phyloP scores from a whole-genome alignment of 306 rosid genomes.

The Calophaca sinica region DNA sequence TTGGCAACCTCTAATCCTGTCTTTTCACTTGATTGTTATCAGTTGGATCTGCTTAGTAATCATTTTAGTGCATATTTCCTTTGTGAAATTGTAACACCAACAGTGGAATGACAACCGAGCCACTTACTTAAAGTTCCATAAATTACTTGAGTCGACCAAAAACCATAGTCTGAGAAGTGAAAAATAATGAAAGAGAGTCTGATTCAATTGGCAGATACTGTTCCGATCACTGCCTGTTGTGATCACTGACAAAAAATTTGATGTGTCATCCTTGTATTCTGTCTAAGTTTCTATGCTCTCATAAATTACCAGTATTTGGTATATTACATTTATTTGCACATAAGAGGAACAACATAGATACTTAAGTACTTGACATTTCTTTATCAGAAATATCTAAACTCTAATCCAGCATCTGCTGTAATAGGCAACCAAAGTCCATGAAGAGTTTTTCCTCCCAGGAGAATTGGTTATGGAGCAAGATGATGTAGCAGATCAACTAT shows the following conservation, averaged over 20 bases:
- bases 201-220: not conserved
- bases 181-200: not conserved
- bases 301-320: no score
- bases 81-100: not conserved
- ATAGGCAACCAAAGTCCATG: conserved; percentile 63
- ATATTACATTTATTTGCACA: not conserved
- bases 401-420: conserved; percentile 34
- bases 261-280: not conserved
- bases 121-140: not conserved
- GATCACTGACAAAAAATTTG: conserved; percentile 9
- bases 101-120: not conserved
- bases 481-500: conserved; percentile 60
- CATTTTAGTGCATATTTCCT: conserved; percentile 22
- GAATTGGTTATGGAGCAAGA: conserved; percentile 70
- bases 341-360: conserved; percentile 5
- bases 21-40: no score
- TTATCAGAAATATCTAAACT: not conserved
- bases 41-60: not conserved
- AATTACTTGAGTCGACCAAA: not conserved
- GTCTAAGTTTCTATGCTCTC: not conserved
- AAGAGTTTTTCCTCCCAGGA: conserved; percentile 73
- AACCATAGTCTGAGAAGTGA: not conserved
- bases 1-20: not conserved
- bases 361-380: conserved; percentile 14
- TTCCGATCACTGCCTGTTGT: not conserved